Percentiles rank a stretch among this genome's conserved stretches.
Conservation (phyloP, 441 rosid species). For the Pelargonium fulgidum region DNA sequence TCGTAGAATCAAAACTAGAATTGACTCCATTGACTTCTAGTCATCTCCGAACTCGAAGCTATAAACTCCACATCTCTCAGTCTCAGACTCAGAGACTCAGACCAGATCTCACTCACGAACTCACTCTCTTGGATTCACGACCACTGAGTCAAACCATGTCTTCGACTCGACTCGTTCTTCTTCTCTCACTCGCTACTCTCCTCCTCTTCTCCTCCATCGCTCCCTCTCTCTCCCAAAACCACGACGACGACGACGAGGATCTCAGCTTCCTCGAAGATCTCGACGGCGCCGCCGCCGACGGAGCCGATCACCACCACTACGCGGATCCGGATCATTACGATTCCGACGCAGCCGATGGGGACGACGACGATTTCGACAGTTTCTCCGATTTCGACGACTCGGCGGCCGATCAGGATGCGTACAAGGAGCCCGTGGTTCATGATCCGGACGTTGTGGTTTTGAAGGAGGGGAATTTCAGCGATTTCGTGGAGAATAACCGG, state of each 20-base stretch:
- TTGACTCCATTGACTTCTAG: too few species aligned
- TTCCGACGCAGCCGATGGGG: conserved; percentile 23
- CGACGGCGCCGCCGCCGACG: conserved; percentile 34
- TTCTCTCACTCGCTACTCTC: conserved; percentile 48
- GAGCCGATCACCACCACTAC: conserved; percentile 19
- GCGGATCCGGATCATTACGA: conserved; percentile 23
- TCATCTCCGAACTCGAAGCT: too few species aligned
- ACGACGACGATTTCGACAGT: conserved; percentile 21
- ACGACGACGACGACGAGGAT: conserved; percentile 65
- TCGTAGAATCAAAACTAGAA: too few species aligned
- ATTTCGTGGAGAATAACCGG: conserved; percentile 20
- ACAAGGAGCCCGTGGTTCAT: conserved; percentile 48
- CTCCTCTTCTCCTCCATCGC: conserved; percentile 49
- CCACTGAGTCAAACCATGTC: not conserved
- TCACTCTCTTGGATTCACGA: not conserved
- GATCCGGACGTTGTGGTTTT: conserved; percentile 25
- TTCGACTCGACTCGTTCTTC: conserved; percentile 45
- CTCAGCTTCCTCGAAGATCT: conserved; percentile 93
- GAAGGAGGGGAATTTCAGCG: conserved; percentile 22
- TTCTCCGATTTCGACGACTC: conserved; percentile 58
- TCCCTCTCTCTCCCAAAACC: conserved; percentile 34
- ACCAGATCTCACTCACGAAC: not conserved
- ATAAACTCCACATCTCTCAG: too few species aligned
- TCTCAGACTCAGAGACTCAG: too few species aligned
- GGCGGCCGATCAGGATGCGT: conserved; percentile 36